Evolutionary conservation across 345 rosid genomes (phyloP).

Genomic region (Schrenkiella parvula): DNA sequence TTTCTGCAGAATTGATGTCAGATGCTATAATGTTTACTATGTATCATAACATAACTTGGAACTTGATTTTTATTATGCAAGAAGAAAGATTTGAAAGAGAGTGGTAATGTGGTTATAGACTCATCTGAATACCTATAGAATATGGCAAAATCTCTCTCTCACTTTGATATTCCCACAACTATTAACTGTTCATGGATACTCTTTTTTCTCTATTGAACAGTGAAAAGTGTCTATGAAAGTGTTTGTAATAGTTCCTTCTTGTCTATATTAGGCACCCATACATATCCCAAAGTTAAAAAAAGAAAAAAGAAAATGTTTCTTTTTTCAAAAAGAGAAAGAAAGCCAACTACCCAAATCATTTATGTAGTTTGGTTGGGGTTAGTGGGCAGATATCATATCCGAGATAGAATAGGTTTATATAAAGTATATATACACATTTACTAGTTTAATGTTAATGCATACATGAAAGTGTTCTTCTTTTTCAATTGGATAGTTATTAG

Average conservation of each 20-base stretch:
- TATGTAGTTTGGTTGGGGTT: slow-evolving; percentile 45
- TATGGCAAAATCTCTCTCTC: slow-evolving; percentile 7
- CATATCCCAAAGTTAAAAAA: slow-evolving; percentile 4
- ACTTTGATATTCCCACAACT: slow-evolving; percentile 15
- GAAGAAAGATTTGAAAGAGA: neutral
- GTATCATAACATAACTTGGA: slow-evolving; percentile 15
- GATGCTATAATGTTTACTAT: neutral
- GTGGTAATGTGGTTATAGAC: slow-evolving; percentile 13
- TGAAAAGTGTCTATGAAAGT: slow-evolving; percentile 27
- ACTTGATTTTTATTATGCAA: slow-evolving; percentile 1
- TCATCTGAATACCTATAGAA: slow-evolving; percentile 30
- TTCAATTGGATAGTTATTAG: slow-evolving; percentile 37
- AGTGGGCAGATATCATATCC: slow-evolving; percentile 51
- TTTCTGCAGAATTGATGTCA: slow-evolving; percentile 15
- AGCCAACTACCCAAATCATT: slow-evolving; percentile 52
- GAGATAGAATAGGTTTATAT: slow-evolving; percentile 31
- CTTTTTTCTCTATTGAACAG: slow-evolving; percentile 31
- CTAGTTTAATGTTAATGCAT: slow-evolving; percentile 6
- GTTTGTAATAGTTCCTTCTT: slow-evolving; percentile 36
- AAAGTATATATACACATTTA: slow-evolving; percentile 8
- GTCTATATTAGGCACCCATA: slow-evolving; percentile 46
- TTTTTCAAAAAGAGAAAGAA: slow-evolving; percentile 32
- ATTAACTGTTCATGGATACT: slow-evolving; percentile 42
- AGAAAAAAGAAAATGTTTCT: neutral
- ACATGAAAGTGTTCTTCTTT: slow-evolving; percentile 17